These are phyloP conservation scores for Tagetes patula DNA, from an alignment of 129 eudicot species.

Conservation along the genomic window DNA sequence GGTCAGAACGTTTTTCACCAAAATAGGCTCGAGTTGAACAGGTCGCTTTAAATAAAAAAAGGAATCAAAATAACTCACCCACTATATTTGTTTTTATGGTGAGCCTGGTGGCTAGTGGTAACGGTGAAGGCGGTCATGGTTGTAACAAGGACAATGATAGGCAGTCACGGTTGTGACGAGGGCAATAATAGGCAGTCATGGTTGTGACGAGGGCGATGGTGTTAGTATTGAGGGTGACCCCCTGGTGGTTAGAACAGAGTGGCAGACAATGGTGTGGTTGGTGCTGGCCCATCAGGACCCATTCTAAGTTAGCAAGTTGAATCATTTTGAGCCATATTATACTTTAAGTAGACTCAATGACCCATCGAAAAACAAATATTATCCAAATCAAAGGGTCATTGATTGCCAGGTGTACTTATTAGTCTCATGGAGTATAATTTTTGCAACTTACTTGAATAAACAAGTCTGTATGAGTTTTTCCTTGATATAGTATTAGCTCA, in stretches of 20 bases:
- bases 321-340: neutral
- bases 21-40: neutral
- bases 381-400: neutral
- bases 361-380: neutral
- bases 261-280: neutral
- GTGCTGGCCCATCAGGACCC: neutral
- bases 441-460: conserved; percentile 72
- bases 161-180: too few species aligned
- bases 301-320: neutral
- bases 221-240: too few species aligned
- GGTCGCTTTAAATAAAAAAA: neutral
- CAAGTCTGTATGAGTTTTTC: conserved; percentile 92
- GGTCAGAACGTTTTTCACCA: neutral
- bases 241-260: too few species aligned
- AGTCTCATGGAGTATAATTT: neutral
- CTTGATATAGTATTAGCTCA: conserved; percentile 68
- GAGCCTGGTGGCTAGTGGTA: too few species aligned
- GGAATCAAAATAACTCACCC: neutral
- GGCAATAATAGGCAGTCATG: too few species aligned
- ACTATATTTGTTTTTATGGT: neutral
- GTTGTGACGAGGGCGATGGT: too few species aligned
- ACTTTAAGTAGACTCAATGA: neutral
- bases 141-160: too few species aligned
- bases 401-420: neutral
- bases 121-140: too few species aligned